Evolutionary conservation across 2,329 filamentous ascomycete species (phyloP).

Genomic region (Fusarium sp.): DNA sequence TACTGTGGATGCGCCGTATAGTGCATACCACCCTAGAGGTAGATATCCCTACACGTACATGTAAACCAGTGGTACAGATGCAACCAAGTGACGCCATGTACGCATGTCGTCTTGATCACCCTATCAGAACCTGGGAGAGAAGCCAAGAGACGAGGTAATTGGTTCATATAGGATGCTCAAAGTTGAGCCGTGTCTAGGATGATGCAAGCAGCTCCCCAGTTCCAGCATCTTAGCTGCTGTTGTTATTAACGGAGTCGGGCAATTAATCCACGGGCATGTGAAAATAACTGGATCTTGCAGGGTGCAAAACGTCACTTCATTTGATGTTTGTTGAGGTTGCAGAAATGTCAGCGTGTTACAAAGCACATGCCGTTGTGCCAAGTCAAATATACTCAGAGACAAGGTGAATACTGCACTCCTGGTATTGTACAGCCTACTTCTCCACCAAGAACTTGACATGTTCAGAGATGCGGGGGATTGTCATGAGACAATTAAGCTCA

Average conservation of each 20-base stretch:
- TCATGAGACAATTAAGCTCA: not conserved
- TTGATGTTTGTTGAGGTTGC: constrained; percentile 18
- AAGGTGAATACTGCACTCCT: not conserved
- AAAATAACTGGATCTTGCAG: constrained; percentile 24
- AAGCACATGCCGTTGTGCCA: not conserved
- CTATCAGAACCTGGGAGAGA: constrained; percentile 14
- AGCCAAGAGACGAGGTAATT: constrained; percentile 18
- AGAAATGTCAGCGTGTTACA: constrained; percentile 19
- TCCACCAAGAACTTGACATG: not conserved
- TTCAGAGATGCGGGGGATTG: constrained; percentile 20
- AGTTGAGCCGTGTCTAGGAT: constrained; percentile 12
- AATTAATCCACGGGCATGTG: constrained; percentile 20
- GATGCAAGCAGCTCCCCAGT: not conserved
- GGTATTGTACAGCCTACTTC: not conserved
- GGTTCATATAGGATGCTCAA: constrained; percentile 1
- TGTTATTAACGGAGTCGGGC: constrained; percentile 6
- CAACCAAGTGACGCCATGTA: constrained; percentile 36
- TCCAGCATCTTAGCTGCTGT: not conserved
- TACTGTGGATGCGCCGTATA: constrained; percentile 28
- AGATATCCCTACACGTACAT: constrained; percentile 10
- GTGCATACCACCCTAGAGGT: not conserved
- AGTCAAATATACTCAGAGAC: not conserved
- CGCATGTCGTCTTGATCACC: constrained; percentile 17
- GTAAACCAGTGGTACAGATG: not conserved
- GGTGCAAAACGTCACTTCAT: constrained; percentile 13